phyloP scores from a whole-genome alignment of 257 asterid genomes.

The Asclepias syriaca region DNA sequence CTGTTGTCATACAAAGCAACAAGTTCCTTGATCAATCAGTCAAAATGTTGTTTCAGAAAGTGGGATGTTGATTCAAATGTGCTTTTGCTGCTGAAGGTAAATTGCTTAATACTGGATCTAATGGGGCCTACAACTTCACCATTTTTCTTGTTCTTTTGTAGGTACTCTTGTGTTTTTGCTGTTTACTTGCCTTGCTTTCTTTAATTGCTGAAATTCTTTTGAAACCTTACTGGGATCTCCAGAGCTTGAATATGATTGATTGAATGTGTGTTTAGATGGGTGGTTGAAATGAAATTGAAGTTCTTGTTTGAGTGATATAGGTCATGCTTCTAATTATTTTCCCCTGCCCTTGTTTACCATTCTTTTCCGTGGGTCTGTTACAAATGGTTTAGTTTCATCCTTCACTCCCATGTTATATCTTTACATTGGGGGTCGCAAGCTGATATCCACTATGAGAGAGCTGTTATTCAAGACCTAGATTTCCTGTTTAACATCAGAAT shows the following conservation, averaged over 20 bases:
- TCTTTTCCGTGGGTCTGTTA: no score
- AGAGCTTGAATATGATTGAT: not conserved
- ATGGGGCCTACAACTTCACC: no score
- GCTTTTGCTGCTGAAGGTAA: conserved; percentile 87
- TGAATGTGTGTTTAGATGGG: not conserved
- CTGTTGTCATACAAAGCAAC: conserved; percentile 61
- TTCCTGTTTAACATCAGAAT: no score
- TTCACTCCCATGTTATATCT: not conserved
- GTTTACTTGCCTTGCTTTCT: not conserved
- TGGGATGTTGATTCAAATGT: conserved; percentile 62
- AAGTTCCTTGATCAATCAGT: conserved; percentile 57
- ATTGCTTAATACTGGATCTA: conserved; percentile 1
- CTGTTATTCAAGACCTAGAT: not conserved
- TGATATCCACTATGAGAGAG: no score
- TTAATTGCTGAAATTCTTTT: not conserved
- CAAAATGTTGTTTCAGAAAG: conserved; percentile 62
- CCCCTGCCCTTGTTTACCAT: not conserved
- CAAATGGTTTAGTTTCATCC: not conserved
- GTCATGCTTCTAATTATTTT: not conserved
- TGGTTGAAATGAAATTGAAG: not conserved
- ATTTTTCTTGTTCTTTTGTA: not conserved
- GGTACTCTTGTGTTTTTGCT: not conserved
- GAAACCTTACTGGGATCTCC: not conserved
- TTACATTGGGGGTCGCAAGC: not conserved
- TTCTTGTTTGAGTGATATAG: not conserved